Base-by-base conservation (phyloP, 2,329 filamentous ascomycete species). In the Bipolaris bicolor region DNA sequence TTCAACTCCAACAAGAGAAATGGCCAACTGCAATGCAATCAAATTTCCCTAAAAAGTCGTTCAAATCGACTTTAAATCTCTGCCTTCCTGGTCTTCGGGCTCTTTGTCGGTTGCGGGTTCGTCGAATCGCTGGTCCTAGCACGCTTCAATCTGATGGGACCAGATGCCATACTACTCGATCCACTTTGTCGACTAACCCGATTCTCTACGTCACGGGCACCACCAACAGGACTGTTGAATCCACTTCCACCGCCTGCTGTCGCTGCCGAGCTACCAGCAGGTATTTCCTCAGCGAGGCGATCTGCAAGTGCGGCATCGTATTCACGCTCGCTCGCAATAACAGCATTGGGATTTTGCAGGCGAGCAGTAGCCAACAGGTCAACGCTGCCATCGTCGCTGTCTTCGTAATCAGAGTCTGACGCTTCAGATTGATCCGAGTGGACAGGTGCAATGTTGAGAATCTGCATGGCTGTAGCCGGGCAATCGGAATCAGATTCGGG, bases 201-300 rank as follows among this genome's bases (percentile, higher is more conserved):
- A 29, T 49, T 53, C 18, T 47, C 49, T 13, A 34, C 15, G 11
- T 43, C 36, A 26, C 20, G 41, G 24, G 22, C 24, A 24, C 40
- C 46, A 29, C 33, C 55, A 7, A 46, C 55, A 13, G 81, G 81
- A 43, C 70, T 80, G 36, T 77, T 78, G 55, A 79, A 81, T 0
- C 81, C 81, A 40, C 79, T 81, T 6, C 81, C 80, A 9, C 80
- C 80, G 11, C 79, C 80, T 3, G 78, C 80, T 3, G 80, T 80
- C 0, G 81, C 82, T 2, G 81, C 81, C 10, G 77, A 80, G 49
- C 79, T 81, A 11, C 81, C 81, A 1, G 80, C 77, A 0, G 79
- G 79, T 34, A 83, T 82, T 15, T 80, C 79, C 33, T 82, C 79
- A 0, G 79, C 79, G 0, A 83, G 67, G 1, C 80, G 76, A 20